These are phyloP conservation scores for Diutina sp. DNA, from an alignment of 1,139 yeast species.

Conservation along the genomic window DNA sequence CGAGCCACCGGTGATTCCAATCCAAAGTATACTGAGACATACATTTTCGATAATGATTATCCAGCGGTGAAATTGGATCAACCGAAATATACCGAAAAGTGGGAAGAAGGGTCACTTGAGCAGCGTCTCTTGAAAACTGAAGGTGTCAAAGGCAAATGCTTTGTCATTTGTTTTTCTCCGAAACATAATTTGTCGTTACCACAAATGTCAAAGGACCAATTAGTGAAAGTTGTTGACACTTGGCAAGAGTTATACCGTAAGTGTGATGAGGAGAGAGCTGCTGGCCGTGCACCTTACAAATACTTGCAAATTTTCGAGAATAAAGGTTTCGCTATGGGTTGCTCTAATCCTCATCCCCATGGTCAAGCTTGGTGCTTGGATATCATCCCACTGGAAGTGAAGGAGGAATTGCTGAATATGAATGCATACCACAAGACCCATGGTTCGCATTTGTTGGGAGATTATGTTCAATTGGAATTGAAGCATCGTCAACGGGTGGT, in stretches of 20 bases:
- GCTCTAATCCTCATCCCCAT: slow-evolving; percentile 75
- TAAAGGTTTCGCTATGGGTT: slow-evolving; percentile 74
- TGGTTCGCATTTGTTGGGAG: slow-evolving; percentile 43
- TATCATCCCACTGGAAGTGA: slow-evolving; percentile 57
- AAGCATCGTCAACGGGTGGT: slow-evolving; percentile 40
- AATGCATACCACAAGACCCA: slow-evolving; percentile 30
- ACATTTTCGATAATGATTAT: slow-evolving; percentile 53
- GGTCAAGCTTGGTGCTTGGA: slow-evolving; percentile 73
- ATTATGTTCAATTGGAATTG: slow-evolving; percentile 50
- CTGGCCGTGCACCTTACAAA: slow-evolving; percentile 32
- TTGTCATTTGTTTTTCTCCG: slow-evolving; percentile 67
- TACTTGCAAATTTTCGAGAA: slow-evolving; percentile 69
- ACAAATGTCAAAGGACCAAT: slow-evolving; percentile 34
- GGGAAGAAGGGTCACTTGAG: slow-evolving; percentile 11
- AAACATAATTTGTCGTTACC: slow-evolving; percentile 59
- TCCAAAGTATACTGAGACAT: slow-evolving; percentile 47
- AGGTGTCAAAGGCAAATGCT: slow-evolving; percentile 59
- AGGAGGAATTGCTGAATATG: slow-evolving; percentile 41
- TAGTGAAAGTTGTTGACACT: slow-evolving; percentile 37
- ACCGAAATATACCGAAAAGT: slow-evolving; percentile 24
- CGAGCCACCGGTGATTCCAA: slow-evolving; percentile 56
- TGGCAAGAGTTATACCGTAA: slow-evolving; percentile 46
- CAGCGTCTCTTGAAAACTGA: slow-evolving; percentile 38
- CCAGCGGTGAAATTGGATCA: slow-evolving; percentile 56
- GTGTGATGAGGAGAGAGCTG: slow-evolving; percentile 21